Conservation (phyloP, 495 filamentous ascomycete species). For the Aspergillus biplanus region DNA sequence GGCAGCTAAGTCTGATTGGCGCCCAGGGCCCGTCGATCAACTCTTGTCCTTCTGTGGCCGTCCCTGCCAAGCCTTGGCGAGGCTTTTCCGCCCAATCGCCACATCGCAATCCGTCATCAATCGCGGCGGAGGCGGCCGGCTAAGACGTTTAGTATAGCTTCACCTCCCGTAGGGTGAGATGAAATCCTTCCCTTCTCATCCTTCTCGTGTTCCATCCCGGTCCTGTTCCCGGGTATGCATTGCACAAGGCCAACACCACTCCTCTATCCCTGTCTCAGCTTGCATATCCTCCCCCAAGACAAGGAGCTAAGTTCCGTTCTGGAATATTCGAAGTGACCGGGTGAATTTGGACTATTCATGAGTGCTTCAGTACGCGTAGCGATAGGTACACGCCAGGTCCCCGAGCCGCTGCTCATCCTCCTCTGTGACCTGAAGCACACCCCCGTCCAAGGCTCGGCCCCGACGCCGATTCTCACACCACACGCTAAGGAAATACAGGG, state of each 20-base stretch:
- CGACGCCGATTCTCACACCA: constrained; percentile 50
- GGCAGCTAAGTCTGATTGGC: constrained; percentile 13
- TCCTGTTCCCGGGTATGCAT: too few species aligned
- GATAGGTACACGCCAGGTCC: constrained; percentile 31
- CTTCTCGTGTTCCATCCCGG: too few species aligned
- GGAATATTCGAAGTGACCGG: not conserved
- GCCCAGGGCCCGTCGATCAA: constrained; percentile 3
- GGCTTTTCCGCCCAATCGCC: constrained; percentile 6
- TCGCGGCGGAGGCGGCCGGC: not conserved
- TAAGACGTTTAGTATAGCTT: not conserved
- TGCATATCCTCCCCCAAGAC: not conserved
- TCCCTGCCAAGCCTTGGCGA: constrained; percentile 21
- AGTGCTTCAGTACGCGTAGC: constrained; percentile 30
- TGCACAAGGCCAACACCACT: too few species aligned
- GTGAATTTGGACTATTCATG: not conserved
- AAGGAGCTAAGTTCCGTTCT: not conserved
- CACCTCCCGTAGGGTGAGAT: not conserved
- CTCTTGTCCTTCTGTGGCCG: not conserved
- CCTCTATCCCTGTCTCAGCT: too few species aligned
- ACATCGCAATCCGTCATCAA: not conserved
- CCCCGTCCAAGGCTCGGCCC: not conserved
- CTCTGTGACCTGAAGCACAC: not conserved
- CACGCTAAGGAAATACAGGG: constrained; percentile 61
- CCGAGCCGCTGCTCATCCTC: constrained; percentile 27
- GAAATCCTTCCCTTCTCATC: too few species aligned